Percentiles rank a stretch among this genome's conserved stretches.
Conservation (phyloP, 176 grass and related monocot genomes). For the Triticum timopheevii region DNA sequence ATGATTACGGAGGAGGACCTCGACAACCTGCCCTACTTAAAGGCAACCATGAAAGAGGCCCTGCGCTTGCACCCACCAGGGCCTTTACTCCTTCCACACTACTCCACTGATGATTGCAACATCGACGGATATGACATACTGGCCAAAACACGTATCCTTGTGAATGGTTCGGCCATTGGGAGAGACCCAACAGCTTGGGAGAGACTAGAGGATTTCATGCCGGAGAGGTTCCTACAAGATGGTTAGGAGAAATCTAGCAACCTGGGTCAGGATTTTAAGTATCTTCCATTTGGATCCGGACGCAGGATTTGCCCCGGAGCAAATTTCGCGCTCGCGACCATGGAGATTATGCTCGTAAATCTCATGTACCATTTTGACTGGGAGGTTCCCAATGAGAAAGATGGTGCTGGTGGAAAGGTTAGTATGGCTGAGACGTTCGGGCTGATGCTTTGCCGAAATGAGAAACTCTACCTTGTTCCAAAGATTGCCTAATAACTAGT, state of each 20-base stretch:
- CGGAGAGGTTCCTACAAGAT: constrained; percentile 29
- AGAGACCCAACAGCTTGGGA: constrained; percentile 36
- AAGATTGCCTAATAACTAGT: too few relatives aligned
- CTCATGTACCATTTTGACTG: constrained; percentile 41
- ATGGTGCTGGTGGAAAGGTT: background rate
- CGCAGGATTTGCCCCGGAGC: constrained; percentile 29
- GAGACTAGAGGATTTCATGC: constrained; percentile 18
- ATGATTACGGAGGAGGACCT: constrained; percentile 21
- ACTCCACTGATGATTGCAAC: constrained; percentile 27
- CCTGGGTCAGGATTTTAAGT: constrained; percentile 28
- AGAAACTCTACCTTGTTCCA: constrained; percentile 24
- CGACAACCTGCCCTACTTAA: constrained; percentile 28
- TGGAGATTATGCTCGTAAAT: constrained; percentile 32
- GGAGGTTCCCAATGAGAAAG: constrained; percentile 22
- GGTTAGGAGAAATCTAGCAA: background rate
- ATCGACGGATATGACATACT: constrained; percentile 28
- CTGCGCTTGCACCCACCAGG: constrained; percentile 40
- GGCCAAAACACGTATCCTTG: constrained; percentile 27
- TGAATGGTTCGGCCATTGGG: constrained; percentile 37
- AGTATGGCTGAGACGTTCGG: constrained; percentile 28
- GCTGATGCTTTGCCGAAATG: constrained; percentile 13
- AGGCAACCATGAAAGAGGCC: constrained; percentile 31
- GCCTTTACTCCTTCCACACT: constrained; percentile 31
- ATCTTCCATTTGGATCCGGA: constrained; percentile 31
- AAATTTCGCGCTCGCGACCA: constrained; percentile 25